phyloP scores from a whole-genome alignment of 352 stramenopile genomes.

The Phytophthora pisi region DNA sequence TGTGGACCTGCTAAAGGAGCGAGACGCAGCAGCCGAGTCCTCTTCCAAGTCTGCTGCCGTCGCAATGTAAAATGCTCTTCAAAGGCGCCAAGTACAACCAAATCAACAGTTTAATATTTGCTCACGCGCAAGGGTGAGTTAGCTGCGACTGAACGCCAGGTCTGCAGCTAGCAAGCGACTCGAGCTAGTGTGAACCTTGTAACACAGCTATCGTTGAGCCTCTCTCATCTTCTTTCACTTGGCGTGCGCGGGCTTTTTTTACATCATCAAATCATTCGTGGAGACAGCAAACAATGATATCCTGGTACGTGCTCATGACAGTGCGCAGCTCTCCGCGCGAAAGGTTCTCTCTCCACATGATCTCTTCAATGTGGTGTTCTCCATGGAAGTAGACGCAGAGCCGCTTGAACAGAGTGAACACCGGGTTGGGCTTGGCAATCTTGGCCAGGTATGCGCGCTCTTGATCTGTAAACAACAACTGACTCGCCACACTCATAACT shows the following conservation, averaged over 20 bases:
- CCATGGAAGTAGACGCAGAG: slow-evolving; percentile 88
- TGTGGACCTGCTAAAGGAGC: slow-evolving; percentile 40
- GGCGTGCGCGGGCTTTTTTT: background rate
- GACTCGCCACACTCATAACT: slow-evolving; percentile 42
- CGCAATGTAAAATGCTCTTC: slow-evolving; percentile 6
- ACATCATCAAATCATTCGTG: slow-evolving; percentile 54
- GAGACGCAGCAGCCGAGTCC: slow-evolving; percentile 12
- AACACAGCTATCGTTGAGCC: background rate
- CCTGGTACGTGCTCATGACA: slow-evolving; percentile 85
- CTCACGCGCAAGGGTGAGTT: background rate
- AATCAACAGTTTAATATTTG: slow-evolving; percentile 8
- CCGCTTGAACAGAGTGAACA: slow-evolving; percentile 83
- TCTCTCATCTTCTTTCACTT: background rate
- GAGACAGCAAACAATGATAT: slow-evolving; percentile 84
- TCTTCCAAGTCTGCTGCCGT: slow-evolving; percentile 12
- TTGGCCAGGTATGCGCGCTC: slow-evolving; percentile 81
- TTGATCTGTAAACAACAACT: slow-evolving; percentile 60
- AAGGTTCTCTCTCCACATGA: slow-evolving; percentile 90
- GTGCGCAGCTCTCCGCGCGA: slow-evolving; percentile 79
- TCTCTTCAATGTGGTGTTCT: slow-evolving; percentile 88
- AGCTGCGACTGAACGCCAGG: slow-evolving; percentile 15
- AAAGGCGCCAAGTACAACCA: slow-evolving; percentile 3
- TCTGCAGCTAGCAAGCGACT: slow-evolving; percentile 1
- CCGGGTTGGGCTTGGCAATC: slow-evolving; percentile 79
- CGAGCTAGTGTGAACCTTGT: slow-evolving; percentile 4